Conservation (phyloP, 345 rosid species). For the Camelina neglecta region DNA sequence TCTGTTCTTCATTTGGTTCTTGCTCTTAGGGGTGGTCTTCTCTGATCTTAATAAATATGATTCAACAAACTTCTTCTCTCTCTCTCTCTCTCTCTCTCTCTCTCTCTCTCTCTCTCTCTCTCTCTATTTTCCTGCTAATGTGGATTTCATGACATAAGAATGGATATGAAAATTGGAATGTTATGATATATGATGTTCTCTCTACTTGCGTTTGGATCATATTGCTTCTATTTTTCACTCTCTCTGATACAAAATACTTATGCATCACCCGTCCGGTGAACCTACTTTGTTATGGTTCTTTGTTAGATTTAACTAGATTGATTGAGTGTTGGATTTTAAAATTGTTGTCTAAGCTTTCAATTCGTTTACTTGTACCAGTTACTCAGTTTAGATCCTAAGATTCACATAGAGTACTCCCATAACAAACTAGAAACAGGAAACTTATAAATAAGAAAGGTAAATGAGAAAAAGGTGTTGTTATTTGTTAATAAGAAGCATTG, state of each 20-base stretch:
- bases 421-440: conserved; percentile 9
- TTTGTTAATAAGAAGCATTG: background rate
- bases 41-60: conserved; percentile 27
- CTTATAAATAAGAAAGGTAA: background rate
- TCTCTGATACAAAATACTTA: background rate
- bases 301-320: too few relatives aligned
- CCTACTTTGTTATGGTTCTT: too few relatives aligned
- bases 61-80: conserved; percentile 1
- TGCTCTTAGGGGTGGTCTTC: conserved; percentile 85
- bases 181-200: conserved; percentile 19
- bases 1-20: conserved; percentile 98
- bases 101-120: too few relatives aligned
- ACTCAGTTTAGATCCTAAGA: background rate
- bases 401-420: background rate
- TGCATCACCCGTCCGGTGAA: too few relatives aligned
- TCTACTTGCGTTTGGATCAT: conserved; percentile 40
- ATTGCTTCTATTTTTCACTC: background rate
- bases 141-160: background rate
- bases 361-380: background rate
- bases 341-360: background rate
- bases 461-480: background rate
- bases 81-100: background rate
- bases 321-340: too few relatives aligned
- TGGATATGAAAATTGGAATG: conserved; percentile 25
- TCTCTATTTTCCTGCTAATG: background rate